phyloP scores from a whole-genome alignment of 306 rosid species.

The Aeschynomene evenia region DNA sequence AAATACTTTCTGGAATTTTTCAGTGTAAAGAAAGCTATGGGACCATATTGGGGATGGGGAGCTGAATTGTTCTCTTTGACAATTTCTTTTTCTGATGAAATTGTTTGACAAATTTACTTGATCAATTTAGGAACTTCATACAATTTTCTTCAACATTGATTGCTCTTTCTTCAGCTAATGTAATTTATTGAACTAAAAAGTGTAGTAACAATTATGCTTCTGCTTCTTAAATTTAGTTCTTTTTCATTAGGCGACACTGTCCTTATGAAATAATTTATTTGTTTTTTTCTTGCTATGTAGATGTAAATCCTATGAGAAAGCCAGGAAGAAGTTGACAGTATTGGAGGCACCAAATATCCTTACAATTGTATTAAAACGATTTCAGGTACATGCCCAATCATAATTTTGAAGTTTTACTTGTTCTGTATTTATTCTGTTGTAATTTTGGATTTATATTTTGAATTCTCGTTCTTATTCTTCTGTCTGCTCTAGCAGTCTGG shows the following conservation, averaged over 20 bases:
- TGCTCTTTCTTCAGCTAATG: not conserved
- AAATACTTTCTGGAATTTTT: not conserved
- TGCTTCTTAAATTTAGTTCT: not conserved
- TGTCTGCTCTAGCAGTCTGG: slow-evolving; percentile 56
- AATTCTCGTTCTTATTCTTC: slow-evolving; percentile 29
- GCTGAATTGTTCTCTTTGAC: not conserved
- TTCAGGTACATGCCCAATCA: slow-evolving; percentile 50
- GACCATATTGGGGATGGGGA: not conserved
- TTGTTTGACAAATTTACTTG: not conserved
- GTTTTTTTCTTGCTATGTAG: slow-evolving; percentile 33
- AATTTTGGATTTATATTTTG: slow-evolving; percentile 10
- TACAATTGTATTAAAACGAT: slow-evolving; percentile 74
- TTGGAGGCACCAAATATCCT: slow-evolving; percentile 81
- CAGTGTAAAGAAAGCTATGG: not conserved
- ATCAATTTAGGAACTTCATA: not conserved
- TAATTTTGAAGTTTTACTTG: slow-evolving; percentile 14
- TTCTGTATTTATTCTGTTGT: not conserved
- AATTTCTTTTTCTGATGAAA: too few species aligned
- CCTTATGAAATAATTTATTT: slow-evolving; percentile 13
- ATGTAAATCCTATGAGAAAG: slow-evolving; percentile 77
- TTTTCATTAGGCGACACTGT: not conserved
- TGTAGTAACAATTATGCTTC: not conserved
- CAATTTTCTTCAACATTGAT: not conserved
- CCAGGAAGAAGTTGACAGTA: slow-evolving; percentile 68
- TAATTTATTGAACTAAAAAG: not conserved